Percentiles rank a stretch among this genome's conserved stretches.
These are phyloP conservation scores for Podospora tetraspora DNA, from an alignment of 495 filamentous ascomycete species.

Conservation along the genomic window DNA sequence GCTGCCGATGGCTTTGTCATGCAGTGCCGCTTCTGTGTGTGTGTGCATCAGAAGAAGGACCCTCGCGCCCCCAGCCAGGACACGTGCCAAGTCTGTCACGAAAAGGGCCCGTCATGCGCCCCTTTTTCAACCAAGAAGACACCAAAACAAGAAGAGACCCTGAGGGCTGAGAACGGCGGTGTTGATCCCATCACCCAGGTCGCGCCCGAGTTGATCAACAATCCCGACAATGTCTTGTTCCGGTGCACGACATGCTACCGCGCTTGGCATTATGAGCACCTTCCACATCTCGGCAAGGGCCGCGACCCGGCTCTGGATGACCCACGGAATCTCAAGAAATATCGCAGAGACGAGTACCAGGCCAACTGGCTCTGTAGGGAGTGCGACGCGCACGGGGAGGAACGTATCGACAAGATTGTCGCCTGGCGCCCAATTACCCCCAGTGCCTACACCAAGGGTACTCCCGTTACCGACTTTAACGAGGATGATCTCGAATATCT, in stretches of 20 bases:
- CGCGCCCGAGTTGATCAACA: slow-evolving; percentile 61
- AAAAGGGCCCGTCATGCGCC: slow-evolving; percentile 54
- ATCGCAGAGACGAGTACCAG: slow-evolving; percentile 52
- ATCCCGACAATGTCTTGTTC: slow-evolving; percentile 69
- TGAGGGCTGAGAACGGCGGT: slow-evolving; percentile 69
- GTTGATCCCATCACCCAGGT: slow-evolving; percentile 68
- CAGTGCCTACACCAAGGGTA: slow-evolving; percentile 44
- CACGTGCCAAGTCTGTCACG: slow-evolving; percentile 63
- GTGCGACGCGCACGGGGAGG: slow-evolving; percentile 48
- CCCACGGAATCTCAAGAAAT: slow-evolving; percentile 32
- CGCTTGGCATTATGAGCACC: slow-evolving; percentile 77
- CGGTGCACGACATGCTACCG: slow-evolving; percentile 72
- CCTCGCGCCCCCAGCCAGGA: slow-evolving; percentile 60
- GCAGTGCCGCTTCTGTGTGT: slow-evolving; percentile 84
- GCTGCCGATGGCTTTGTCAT: slow-evolving; percentile 70
- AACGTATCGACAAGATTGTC: slow-evolving; percentile 63
- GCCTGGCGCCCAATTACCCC: slow-evolving; percentile 74
- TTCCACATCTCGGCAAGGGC: slow-evolving; percentile 47
- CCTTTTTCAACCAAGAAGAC: slow-evolving; percentile 66
- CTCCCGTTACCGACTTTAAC: slow-evolving; percentile 43
- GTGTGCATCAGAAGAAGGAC: slow-evolving; percentile 61
- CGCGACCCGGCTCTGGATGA: slow-evolving; percentile 37
- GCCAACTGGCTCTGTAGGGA: slow-evolving; percentile 69
- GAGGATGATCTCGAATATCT: slow-evolving; percentile 79
- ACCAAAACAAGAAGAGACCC: slow-evolving; percentile 72